Evolutionary conservation across 441 rosid genomes (phyloP).

Genomic region (Erysimum pusillum): DNA sequence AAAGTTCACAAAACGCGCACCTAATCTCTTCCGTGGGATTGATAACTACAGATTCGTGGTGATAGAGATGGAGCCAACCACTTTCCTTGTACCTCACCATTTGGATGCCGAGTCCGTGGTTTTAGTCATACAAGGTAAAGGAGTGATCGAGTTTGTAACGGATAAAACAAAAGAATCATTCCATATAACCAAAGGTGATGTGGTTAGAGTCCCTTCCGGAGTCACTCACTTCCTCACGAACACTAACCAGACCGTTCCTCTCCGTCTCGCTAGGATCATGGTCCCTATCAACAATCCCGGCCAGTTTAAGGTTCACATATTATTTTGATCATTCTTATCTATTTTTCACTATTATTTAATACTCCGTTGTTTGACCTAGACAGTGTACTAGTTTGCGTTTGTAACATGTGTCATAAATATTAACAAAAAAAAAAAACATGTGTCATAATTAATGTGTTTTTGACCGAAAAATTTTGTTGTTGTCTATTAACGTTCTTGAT

Average conservation of each 20-base stretch:
- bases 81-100: conserved; percentile 63
- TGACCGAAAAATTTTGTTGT: too few species aligned
- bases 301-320: conserved; percentile 46
- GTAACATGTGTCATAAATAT: too few species aligned
- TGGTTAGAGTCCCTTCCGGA: conserved; percentile 54
- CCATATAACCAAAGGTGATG: conserved; percentile 54
- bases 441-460: too few species aligned
- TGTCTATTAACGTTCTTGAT: not conserved
- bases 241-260: conserved; percentile 48
- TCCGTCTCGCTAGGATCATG: conserved; percentile 49
- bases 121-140: conserved; percentile 58
- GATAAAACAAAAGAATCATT: conserved; percentile 51
- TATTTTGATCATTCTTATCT: not conserved
- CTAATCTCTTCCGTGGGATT: conserved; percentile 52
- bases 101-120: conserved; percentile 53
- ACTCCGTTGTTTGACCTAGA: not conserved
- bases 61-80: conserved; percentile 56
- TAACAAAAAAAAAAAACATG: too few species aligned
- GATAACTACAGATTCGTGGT: conserved; percentile 54
- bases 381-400: not conserved
- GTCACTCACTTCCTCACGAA: conserved; percentile 51
- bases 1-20: conserved; percentile 53
- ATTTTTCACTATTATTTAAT: not conserved
- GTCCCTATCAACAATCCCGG: conserved; percentile 56
- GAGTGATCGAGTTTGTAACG: conserved; percentile 51